Evolutionary conservation across 768 basidiomycete genomes (phyloP).

Genomic region (Rhizopogon rudus): DNA sequence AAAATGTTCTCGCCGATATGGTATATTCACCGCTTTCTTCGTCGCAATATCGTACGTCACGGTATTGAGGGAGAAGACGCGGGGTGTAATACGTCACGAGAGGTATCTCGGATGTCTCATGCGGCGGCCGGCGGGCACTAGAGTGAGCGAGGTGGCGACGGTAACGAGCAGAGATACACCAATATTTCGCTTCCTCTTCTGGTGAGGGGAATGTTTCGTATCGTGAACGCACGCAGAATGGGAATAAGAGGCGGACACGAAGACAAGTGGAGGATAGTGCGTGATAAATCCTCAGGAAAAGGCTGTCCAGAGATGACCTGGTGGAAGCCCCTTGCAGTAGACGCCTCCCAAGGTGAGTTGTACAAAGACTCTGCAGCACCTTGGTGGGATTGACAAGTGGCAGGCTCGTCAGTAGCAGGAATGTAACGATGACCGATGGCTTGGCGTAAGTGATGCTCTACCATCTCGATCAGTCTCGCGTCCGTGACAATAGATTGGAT

Average conservation of each 20-base stretch:
- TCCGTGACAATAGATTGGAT: neutral
- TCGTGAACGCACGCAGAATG: slow-evolving; percentile 7
- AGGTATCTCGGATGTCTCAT: slow-evolving; percentile 8
- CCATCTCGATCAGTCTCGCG: neutral
- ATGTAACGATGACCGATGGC: slow-evolving; percentile 1
- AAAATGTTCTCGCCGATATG: slow-evolving; percentile 31
- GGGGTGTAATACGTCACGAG: slow-evolving; percentile 30
- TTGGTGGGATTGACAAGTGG: slow-evolving; percentile 3
- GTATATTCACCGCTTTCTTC: slow-evolving; percentile 13
- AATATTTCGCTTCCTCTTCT: slow-evolving; percentile 25
- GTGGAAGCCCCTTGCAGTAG: neutral
- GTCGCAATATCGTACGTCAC: slow-evolving; percentile 12
- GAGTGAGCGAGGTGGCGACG: slow-evolving; percentile 16
- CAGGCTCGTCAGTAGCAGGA: slow-evolving; percentile 10
- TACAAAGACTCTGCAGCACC: slow-evolving; percentile 4
- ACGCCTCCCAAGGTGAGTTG: slow-evolving; percentile 2
- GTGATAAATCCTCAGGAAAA: slow-evolving; percentile 10
- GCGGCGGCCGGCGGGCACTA: slow-evolving; percentile 2
- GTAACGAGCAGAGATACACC: slow-evolving; percentile 23
- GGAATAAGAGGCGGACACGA: slow-evolving; percentile 8
- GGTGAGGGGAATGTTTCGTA: slow-evolving; percentile 17
- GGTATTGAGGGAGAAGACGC: slow-evolving; percentile 35
- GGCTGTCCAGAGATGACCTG: neutral
- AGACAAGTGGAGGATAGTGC: slow-evolving; percentile 14
- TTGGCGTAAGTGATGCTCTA: neutral